These are phyloP conservation scores for Metarhizium anisopliae DNA, from an alignment of 2,329 filamentous ascomycete species.

Conservation along the genomic window DNA sequence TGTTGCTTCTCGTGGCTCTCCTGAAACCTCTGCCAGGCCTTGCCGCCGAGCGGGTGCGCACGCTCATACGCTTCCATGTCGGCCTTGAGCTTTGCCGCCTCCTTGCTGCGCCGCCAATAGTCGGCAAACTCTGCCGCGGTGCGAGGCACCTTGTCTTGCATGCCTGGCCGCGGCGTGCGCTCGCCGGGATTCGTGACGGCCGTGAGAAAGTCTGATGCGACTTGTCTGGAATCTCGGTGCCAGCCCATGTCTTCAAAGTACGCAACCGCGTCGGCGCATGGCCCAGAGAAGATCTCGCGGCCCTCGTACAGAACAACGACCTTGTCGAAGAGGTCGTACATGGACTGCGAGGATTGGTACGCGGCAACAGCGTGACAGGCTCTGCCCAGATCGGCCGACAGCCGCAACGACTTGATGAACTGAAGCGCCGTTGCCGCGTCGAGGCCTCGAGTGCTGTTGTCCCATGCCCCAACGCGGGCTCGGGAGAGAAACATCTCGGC, in stretches of 20 bases:
- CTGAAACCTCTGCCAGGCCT: too few relatives aligned
- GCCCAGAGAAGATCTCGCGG: conserved; percentile 58
- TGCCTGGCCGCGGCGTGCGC: too few relatives aligned
- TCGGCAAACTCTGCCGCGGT: not conserved
- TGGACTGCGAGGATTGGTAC: conserved; percentile 15
- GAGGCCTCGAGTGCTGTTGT: conserved; percentile 69
- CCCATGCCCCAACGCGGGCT: conserved; percentile 61
- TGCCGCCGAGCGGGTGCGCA: too few relatives aligned
- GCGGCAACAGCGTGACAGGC: conserved; percentile 17
- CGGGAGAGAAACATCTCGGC: too few relatives aligned
- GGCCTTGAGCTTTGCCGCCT: not conserved
- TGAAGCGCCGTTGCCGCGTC: conserved; percentile 73
- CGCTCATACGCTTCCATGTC: not conserved
- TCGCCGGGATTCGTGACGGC: too few relatives aligned
- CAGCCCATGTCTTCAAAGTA: too few relatives aligned
- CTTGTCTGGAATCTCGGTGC: too few relatives aligned
- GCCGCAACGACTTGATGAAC: conserved; percentile 59
- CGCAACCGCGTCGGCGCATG: conserved; percentile 31
- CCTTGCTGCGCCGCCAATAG: not conserved
- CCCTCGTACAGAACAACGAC: conserved; percentile 57
- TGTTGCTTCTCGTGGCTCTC: too few relatives aligned
- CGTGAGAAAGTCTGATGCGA: too few relatives aligned
- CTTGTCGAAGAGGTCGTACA: conserved; percentile 45
- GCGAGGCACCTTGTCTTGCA: too few relatives aligned
- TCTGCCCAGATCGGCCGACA: conserved; percentile 62